Conservation (phyloP, 2,329 filamentous ascomycete species). For the Talaromyces sp. region DNA sequence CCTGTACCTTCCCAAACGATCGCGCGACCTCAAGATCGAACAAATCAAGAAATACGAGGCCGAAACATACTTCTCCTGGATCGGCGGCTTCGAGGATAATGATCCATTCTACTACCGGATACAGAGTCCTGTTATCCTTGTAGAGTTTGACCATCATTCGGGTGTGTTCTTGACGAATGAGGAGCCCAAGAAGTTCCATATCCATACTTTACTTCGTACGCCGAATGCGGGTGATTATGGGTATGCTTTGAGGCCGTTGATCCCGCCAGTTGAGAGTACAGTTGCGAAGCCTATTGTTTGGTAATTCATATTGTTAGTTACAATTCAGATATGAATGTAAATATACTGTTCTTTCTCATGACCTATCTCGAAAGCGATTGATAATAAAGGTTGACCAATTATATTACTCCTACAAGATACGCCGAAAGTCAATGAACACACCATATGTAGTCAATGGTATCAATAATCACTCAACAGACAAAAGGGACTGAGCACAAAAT, state of each 20-base stretch:
- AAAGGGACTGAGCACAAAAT: background rate
- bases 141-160: constrained; percentile 77
- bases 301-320: constrained; percentile 12
- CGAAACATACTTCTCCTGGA: constrained; percentile 78
- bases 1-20: constrained; percentile 58
- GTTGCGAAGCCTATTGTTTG: constrained; percentile 38
- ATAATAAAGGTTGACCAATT: background rate
- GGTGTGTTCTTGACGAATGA: constrained; percentile 72
- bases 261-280: constrained; percentile 34
- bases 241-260: constrained; percentile 45
- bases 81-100: constrained; percentile 62
- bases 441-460: background rate
- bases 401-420: background rate
- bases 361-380: background rate
- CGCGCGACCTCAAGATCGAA: constrained; percentile 45
- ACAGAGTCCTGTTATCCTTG: constrained; percentile 68
- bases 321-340: background rate
- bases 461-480: background rate
- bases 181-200: constrained; percentile 73
- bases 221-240: constrained; percentile 78
- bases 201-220: constrained; percentile 67
- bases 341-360: background rate
- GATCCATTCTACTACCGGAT: constrained; percentile 76
- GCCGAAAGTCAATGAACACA: background rate
- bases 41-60: constrained; percentile 54